phyloP scores from a whole-genome alignment of 441 rosid genomes.

The Omphalea diandra region DNA sequence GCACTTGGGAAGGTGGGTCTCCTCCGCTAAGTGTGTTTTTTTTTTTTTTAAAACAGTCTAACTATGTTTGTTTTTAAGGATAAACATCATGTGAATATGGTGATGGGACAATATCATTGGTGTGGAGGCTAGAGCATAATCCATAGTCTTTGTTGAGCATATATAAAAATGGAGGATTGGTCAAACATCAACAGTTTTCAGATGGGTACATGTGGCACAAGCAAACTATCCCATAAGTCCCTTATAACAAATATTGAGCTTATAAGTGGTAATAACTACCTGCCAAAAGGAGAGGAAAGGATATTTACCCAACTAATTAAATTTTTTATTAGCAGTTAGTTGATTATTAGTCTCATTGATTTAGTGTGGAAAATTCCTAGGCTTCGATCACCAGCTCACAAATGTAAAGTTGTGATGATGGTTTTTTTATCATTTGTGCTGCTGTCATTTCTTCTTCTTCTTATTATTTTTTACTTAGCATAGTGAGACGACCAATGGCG shows the following conservation, averaged over 20 bases:
- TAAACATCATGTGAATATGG: conserved; percentile 40
- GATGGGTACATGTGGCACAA: conserved; percentile 13
- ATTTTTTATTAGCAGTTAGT: not conserved
- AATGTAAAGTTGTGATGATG: too few species aligned
- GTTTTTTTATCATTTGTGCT: not conserved
- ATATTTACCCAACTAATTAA: not conserved
- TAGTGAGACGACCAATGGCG: not conserved
- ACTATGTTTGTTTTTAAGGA: conserved; percentile 21
- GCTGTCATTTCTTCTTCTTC: conserved; percentile 18
- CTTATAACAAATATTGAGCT: not conserved
- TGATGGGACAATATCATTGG: conserved; percentile 44
- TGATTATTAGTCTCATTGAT: conserved; percentile 12
- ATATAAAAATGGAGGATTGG: conserved; percentile 13
- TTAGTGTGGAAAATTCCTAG: too few species aligned
- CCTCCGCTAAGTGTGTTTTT: too few species aligned
- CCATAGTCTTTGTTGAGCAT: not conserved
- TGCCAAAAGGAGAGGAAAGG: not conserved
- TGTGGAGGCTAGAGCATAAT: conserved; percentile 43
- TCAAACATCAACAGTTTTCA: conserved; percentile 21
- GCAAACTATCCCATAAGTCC: not conserved
- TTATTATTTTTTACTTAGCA: not conserved
- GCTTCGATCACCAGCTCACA: too few species aligned
- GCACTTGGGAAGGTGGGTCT: conserved; percentile 30
- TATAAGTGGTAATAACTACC: not conserved
- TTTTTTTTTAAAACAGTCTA: too few species aligned